phyloP scores from a whole-genome alignment of 352 stramenopile species.

The Phytophthora sansomeana region DNA sequence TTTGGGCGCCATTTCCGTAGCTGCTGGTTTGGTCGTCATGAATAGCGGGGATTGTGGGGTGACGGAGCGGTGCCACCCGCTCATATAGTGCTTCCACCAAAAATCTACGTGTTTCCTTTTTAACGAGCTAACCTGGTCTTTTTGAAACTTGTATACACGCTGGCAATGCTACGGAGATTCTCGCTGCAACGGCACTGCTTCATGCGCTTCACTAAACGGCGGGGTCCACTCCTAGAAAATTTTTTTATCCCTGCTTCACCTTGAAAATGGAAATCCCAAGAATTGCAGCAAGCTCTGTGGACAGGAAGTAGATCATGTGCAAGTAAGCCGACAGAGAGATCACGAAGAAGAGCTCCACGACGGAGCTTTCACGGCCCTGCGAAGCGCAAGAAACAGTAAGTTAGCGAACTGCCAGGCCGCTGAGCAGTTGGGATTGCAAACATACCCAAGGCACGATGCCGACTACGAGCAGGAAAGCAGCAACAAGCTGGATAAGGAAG shows the following conservation, averaged over 20 bases:
- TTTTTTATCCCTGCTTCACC: conserved; percentile 63
- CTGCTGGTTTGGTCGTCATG: conserved; percentile 34
- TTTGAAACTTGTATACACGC: conserved; percentile 2
- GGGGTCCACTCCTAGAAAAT: conserved; percentile 1
- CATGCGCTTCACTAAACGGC: neutral
- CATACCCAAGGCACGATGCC: conserved; percentile 80
- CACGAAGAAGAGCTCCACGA: conserved; percentile 82
- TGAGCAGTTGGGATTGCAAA: conserved; percentile 15
- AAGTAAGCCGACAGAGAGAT: conserved; percentile 72
- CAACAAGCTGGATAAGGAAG: conserved; percentile 67
- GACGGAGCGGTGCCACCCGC: conserved; percentile 51
- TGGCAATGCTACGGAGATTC: conserved; percentile 8
- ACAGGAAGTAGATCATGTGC: conserved; percentile 89
- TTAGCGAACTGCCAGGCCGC: conserved; percentile 5
- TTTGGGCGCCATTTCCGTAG: conserved; percentile 41
- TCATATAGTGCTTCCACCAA: conserved; percentile 51
- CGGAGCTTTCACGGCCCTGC: conserved; percentile 70
- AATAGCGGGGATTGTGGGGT: conserved; percentile 50
- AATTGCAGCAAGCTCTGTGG: conserved; percentile 76
- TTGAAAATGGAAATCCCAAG: conserved; percentile 87
- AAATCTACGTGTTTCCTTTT: conserved; percentile 21
- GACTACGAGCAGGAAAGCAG: conserved; percentile 71
- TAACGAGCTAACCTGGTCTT: conserved; percentile 3
- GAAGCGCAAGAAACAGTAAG: conserved; percentile 1
- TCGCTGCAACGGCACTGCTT: conserved; percentile 11